These are phyloP conservation scores for Taiwanofungus camphoratus DNA, from an alignment of 1,284 basidiomycete genomes.

Conservation along the genomic window DNA sequence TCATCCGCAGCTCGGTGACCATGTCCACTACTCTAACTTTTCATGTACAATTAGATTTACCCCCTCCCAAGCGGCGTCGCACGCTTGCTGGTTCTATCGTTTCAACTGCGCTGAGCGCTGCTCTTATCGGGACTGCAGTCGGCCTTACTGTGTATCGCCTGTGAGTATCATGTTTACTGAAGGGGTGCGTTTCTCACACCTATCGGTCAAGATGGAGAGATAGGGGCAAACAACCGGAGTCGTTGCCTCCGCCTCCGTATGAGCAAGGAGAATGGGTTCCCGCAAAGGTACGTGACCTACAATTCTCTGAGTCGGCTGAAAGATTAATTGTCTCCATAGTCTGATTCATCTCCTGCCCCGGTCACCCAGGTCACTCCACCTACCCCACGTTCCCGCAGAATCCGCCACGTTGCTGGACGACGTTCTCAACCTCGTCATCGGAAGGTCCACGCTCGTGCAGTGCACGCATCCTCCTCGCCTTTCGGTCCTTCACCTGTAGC, in stretches of 20 bases:
- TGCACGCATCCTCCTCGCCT: slow-evolving; percentile 23
- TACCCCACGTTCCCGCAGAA: slow-evolving; percentile 27
- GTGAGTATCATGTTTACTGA: slow-evolving; percentile 38
- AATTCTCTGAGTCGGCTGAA: neutral
- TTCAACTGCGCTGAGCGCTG: slow-evolving; percentile 73
- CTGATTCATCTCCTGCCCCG: slow-evolving; percentile 13
- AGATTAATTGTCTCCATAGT: slow-evolving; percentile 1
- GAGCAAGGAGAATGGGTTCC: slow-evolving; percentile 55
- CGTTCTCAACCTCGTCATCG: slow-evolving; percentile 31
- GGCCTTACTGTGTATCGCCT: slow-evolving; percentile 78
- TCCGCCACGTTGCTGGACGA: slow-evolving; percentile 24
- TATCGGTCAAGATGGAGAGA: slow-evolving; percentile 51
- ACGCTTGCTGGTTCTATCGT: slow-evolving; percentile 73
- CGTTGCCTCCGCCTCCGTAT: slow-evolving; percentile 55
- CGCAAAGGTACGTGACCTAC: slow-evolving; percentile 21
- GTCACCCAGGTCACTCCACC: slow-evolving; percentile 16
- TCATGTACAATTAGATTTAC: slow-evolving; percentile 47
- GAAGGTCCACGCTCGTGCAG: slow-evolving; percentile 23
- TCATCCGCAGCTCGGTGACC: slow-evolving; percentile 23
- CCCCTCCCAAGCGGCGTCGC: slow-evolving; percentile 52
- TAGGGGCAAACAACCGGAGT: slow-evolving; percentile 49
- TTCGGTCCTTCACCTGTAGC: slow-evolving; percentile 12
- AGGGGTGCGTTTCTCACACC: slow-evolving; percentile 6
- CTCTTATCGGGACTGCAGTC: slow-evolving; percentile 75
- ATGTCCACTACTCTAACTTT: slow-evolving; percentile 28